phyloP scores from a whole-genome alignment of 805 yeast genomes.

The Sugiyamaella qingdaonensis region DNA sequence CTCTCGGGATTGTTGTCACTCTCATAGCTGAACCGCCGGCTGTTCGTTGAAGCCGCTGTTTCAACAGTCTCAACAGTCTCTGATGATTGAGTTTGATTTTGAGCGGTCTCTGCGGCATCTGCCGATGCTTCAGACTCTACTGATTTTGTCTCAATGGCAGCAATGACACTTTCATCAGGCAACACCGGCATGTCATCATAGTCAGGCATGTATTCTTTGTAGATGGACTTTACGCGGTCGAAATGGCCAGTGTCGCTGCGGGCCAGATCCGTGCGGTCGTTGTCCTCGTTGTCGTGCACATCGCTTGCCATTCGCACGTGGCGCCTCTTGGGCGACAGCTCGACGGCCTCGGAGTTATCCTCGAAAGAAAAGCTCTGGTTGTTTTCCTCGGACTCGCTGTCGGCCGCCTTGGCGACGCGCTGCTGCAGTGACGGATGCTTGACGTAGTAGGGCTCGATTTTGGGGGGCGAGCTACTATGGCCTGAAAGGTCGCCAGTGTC shows the following conservation, averaged over 20 bases:
- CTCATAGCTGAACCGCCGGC: background rate
- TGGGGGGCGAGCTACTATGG: background rate
- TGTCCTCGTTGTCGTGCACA: background rate
- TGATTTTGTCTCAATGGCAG: background rate
- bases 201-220: slow-evolving; percentile 25
- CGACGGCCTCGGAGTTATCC: background rate
- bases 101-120: background rate
- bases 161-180: background rate
- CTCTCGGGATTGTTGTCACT: background rate
- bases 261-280: slow-evolving; percentile 6
- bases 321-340: background rate
- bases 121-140: background rate
- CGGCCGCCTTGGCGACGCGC: background rate
- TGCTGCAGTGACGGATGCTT: background rate
- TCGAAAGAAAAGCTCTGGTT: slow-evolving; percentile 8
- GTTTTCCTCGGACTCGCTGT: background rate
- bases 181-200: slow-evolving; percentile 11
- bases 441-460: background rate
- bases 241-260: slow-evolving; percentile 24
- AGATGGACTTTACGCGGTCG: slow-evolving; percentile 26
- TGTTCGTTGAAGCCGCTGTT: too few relatives aligned
- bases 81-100: background rate
- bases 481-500: background rate
- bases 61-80: too few relatives aligned
- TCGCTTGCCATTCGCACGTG: background rate